Evolutionary conservation across 495 filamentous ascomycete genomes (phyloP).

Genomic region (Neurospora sp.): DNA sequence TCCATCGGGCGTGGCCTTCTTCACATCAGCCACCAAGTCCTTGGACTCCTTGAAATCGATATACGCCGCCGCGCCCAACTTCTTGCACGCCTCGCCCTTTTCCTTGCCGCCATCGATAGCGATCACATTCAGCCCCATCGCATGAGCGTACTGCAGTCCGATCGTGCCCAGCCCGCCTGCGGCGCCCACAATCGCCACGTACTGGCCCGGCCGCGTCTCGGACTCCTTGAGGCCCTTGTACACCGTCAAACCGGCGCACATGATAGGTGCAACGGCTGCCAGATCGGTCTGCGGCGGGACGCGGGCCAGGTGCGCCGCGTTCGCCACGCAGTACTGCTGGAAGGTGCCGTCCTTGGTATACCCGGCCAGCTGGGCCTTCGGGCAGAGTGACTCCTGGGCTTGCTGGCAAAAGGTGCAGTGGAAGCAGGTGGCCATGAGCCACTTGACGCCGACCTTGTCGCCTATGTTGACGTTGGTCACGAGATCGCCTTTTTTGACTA

Average conservation of each 20-base stretch:
- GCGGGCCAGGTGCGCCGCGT: slow-evolving; percentile 66
- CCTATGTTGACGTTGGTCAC: slow-evolving; percentile 65
- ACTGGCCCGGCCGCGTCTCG: slow-evolving; percentile 57
- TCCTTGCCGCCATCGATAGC: slow-evolving; percentile 71
- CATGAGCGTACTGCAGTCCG: slow-evolving; percentile 73
- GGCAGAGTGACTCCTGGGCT: slow-evolving; percentile 57
- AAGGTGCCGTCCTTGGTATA: slow-evolving; percentile 87
- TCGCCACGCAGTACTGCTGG: slow-evolving; percentile 79
- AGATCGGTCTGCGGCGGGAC: slow-evolving; percentile 64
- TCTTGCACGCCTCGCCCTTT: slow-evolving; percentile 57
- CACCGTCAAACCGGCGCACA: slow-evolving; percentile 83
- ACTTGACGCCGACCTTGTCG: slow-evolving; percentile 76
- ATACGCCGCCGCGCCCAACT: slow-evolving; percentile 59
- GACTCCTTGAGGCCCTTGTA: slow-evolving; percentile 84
- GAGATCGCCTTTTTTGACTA: slow-evolving; percentile 64
- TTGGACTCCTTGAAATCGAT: slow-evolving; percentile 66
- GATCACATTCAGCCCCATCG: slow-evolving; percentile 72
- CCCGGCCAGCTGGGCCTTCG: slow-evolving; percentile 59
- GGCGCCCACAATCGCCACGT: slow-evolving; percentile 72
- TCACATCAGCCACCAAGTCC: slow-evolving; percentile 71
- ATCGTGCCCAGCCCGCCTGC: slow-evolving; percentile 72
- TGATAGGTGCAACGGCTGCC: slow-evolving; percentile 65
- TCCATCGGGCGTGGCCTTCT: slow-evolving; percentile 58
- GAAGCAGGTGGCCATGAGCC: slow-evolving; percentile 75
- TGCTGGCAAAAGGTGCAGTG: slow-evolving; percentile 68